These are phyloP conservation scores for Melanogaster broomeanus DNA, from an alignment of 768 basidiomycete species.

Conservation along the genomic window DNA sequence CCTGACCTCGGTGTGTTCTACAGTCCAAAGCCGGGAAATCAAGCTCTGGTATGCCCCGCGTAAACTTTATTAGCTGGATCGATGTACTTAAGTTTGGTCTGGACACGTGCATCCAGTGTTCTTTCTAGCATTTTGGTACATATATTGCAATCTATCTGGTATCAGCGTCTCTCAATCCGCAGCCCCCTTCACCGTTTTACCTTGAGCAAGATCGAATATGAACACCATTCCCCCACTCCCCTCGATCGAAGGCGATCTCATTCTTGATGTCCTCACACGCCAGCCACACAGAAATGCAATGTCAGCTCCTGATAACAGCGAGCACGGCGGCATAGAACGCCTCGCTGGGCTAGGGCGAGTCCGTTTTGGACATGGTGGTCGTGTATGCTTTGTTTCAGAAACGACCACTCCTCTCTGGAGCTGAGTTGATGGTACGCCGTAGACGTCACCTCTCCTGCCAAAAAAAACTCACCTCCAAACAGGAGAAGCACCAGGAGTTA, in stretches of 20 bases:
- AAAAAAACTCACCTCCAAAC: constrained; percentile 4
- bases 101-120: neutral
- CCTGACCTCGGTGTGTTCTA: neutral
- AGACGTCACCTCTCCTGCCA: neutral
- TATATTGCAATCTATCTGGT: neutral
- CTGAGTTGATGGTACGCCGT: constrained; percentile 46
- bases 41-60: neutral
- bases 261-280: constrained; percentile 62
- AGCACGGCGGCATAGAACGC: constrained; percentile 60
- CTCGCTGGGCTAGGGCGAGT: constrained; percentile 58
- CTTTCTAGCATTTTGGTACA: neutral
- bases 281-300: constrained; percentile 35
- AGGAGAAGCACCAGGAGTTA: constrained; percentile 28
- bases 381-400: constrained; percentile 50
- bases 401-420: constrained; percentile 42
- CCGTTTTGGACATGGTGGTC: constrained; percentile 52
- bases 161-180: neutral
- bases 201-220: constrained; percentile 15
- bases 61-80: neutral
- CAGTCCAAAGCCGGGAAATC: neutral
- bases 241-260: constrained; percentile 54
- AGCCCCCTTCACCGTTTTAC: too few species aligned
- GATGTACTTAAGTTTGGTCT: neutral
- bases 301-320: constrained; percentile 38
- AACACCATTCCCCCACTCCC: constrained; percentile 49